These are phyloP conservation scores for Moniliella sp. DNA, from an alignment of 1,284 basidiomycete species.

Conservation along the genomic window DNA sequence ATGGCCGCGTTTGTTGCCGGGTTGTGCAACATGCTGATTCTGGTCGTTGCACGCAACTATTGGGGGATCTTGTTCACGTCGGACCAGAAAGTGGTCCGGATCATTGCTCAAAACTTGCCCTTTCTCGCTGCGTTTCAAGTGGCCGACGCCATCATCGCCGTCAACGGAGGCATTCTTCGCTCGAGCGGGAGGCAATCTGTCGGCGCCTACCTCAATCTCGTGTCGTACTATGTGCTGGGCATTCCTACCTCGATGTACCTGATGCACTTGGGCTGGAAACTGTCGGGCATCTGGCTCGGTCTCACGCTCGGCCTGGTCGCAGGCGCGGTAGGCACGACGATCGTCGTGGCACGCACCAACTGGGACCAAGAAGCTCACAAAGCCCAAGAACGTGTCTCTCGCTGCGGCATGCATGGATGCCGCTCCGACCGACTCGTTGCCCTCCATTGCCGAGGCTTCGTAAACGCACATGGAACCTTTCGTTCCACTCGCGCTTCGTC, in stretches of 20 bases:
- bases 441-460: no score
- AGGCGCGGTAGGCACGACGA: constrained; percentile 28
- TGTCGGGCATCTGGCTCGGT: constrained; percentile 38
- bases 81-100: constrained; percentile 48
- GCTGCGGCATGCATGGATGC: no score
- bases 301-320: constrained; percentile 36
- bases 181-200: constrained; percentile 47
- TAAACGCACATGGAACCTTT: no score
- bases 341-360: constrained; percentile 35
- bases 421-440: no score
- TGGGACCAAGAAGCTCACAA: no score
- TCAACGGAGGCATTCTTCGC: constrained; percentile 54
- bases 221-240: constrained; percentile 37
- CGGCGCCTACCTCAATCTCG: constrained; percentile 38
- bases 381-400: no score
- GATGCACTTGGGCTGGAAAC: neutral
- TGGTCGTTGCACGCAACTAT: constrained; percentile 48
- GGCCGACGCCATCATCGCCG: constrained; percentile 48
- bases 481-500: no score
- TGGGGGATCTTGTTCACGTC: constrained; percentile 70
- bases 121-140: constrained; percentile 45
- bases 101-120: constrained; percentile 54
- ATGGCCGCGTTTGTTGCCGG: constrained; percentile 21
- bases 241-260: neutral
- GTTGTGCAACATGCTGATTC: constrained; percentile 47